Conservation (phyloP, 2,329 filamentous ascomycete genomes). For the Aspergillus fructus region DNA sequence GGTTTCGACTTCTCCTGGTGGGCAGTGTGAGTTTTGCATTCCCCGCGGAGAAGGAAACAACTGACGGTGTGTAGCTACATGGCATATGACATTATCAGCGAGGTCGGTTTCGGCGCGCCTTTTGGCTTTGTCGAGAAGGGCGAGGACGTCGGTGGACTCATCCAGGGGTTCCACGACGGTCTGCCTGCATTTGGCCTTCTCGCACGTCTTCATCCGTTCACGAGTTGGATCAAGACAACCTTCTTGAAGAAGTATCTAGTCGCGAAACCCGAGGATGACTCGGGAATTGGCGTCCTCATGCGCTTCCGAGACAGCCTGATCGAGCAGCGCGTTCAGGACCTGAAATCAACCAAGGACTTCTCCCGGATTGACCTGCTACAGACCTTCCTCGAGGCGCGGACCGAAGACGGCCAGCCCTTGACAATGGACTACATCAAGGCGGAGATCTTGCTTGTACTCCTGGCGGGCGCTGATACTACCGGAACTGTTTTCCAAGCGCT, state of each 20-base stretch:
- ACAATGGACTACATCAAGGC: slow-evolving; percentile 54
- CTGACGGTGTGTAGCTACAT: slow-evolving; percentile 40
- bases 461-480: slow-evolving; percentile 55
- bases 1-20: slow-evolving; percentile 57
- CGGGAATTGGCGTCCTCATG: slow-evolving; percentile 58
- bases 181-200: slow-evolving; percentile 53
- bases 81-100: slow-evolving; percentile 59
- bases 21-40: slow-evolving; percentile 44
- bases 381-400: slow-evolving; percentile 47
- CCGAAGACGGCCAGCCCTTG: slow-evolving; percentile 48
- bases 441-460: slow-evolving; percentile 52
- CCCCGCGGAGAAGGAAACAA: too few species aligned
- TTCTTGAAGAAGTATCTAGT: slow-evolving; percentile 54
- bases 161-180: slow-evolving; percentile 56
- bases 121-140: slow-evolving; percentile 57
- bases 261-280: slow-evolving; percentile 53
- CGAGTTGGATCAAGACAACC: slow-evolving; percentile 55
- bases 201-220: slow-evolving; percentile 54
- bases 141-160: slow-evolving; percentile 54
- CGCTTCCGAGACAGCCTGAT: slow-evolving; percentile 57
- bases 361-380: slow-evolving; percentile 55
- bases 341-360: slow-evolving; percentile 46
- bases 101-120: slow-evolving; percentile 56
- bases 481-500: slow-evolving; percentile 52
- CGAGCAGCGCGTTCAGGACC: slow-evolving; percentile 47